Conservation (phyloP, 805 yeast genomes). For the Isabelozyma gotoi region DNA sequence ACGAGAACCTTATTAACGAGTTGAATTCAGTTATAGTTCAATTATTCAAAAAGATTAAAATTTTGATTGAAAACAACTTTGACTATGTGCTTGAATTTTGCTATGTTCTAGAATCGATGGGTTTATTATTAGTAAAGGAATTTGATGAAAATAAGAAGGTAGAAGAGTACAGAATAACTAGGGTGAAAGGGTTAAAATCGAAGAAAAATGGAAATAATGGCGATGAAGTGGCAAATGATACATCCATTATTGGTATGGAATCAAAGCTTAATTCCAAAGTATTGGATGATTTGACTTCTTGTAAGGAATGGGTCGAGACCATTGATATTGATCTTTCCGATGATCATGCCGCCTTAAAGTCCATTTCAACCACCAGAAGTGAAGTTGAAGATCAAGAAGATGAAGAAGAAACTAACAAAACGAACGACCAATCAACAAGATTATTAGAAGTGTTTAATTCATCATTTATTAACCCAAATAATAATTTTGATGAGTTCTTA, state of each 20-base stretch:
- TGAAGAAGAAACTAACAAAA: conserved; percentile 3
- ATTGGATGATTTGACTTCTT: not conserved
- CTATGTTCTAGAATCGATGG: conserved; percentile 69
- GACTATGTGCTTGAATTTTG: conserved; percentile 47
- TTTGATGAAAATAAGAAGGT: conserved; percentile 14
- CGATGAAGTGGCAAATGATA: conserved; percentile 3
- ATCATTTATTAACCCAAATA: conserved; percentile 11
- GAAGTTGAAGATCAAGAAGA: conserved; percentile 5
- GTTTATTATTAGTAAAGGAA: conserved; percentile 60
- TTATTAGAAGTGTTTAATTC: conserved; percentile 16
- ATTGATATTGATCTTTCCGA: not conserved
- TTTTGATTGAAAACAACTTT: conserved; percentile 16
- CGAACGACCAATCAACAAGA: conserved; percentile 7
- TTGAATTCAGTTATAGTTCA: conserved; percentile 19
- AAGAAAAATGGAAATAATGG: conserved; percentile 22
- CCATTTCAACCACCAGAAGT: conserved; percentile 6
- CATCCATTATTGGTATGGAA: not conserved
- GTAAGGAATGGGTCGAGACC: not conserved
- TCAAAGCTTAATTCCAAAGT: not conserved
- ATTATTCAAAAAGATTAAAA: conserved; percentile 13
- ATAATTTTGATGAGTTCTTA: conserved; percentile 17
- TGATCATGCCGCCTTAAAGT: not conserved
- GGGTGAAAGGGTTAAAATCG: conserved; percentile 77
- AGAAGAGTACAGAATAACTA: conserved; percentile 50
- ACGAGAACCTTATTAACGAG: conserved; percentile 27